phyloP scores from a whole-genome alignment of 2,329 filamentous ascomycete genomes.

The Lizonia empirigonia region DNA sequence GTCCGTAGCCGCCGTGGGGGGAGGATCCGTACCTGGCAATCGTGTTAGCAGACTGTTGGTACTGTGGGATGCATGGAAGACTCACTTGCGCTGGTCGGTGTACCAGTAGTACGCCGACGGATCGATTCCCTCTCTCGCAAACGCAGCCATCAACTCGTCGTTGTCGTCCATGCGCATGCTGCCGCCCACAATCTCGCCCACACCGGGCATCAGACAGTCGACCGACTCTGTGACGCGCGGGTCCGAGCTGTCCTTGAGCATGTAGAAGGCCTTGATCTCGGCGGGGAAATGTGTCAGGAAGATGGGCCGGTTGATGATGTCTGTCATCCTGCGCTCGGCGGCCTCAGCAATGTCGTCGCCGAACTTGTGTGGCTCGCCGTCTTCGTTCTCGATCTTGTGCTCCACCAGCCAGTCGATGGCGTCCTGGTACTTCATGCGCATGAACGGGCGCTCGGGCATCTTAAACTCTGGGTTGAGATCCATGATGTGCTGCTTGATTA shows the following conservation, averaged over 20 bases:
- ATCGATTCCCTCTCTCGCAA: constrained; percentile 83
- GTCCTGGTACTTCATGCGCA: constrained; percentile 92
- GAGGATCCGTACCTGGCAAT: constrained; percentile 78
- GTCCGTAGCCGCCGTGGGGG: constrained; percentile 89
- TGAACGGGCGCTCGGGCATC: constrained; percentile 81
- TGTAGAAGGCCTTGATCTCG: constrained; percentile 99
- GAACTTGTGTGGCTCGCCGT: constrained; percentile 86
- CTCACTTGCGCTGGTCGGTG: constrained; percentile 92
- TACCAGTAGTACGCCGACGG: constrained; percentile 96
- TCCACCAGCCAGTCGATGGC: constrained; percentile 93
- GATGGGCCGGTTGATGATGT: constrained; percentile 93
- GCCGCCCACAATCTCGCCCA: constrained; percentile 95
- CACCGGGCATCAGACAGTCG: constrained; percentile 86
- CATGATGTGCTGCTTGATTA: constrained; percentile 74
- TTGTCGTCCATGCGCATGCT: constrained; percentile 95
- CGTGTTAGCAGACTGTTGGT: constrained; percentile 23
- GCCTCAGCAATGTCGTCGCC: constrained; percentile 98
- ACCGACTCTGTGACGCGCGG: constrained; percentile 88
- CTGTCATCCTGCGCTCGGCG: constrained; percentile 95
- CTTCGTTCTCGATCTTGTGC: constrained; percentile 91
- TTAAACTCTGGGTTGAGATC: constrained; percentile 90
- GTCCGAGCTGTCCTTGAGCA: constrained; percentile 85
- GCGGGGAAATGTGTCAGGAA: constrained; percentile 96
- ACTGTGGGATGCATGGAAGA: constrained; percentile 33
- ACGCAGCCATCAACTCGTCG: constrained; percentile 83